Percentiles rank a stretch among this genome's conserved stretches.
These are phyloP conservation scores for Bifiguratus adelaidae DNA, from an alignment of 192 early-diverging fungal genomes.

Conservation along the genomic window DNA sequence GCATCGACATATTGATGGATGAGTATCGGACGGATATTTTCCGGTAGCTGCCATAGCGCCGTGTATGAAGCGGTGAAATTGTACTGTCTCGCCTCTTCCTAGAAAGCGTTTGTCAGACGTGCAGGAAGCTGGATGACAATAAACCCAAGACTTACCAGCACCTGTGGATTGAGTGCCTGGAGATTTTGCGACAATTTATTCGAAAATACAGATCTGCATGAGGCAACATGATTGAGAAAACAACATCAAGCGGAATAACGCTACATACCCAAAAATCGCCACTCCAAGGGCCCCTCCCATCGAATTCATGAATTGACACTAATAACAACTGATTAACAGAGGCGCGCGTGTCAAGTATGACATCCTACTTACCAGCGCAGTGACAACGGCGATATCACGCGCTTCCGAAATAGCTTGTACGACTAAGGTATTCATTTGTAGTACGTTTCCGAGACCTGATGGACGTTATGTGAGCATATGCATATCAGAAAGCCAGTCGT, in stretches of 20 bases:
- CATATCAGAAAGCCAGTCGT: background rate
- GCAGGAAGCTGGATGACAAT: background rate
- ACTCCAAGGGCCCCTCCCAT: slow-evolving; percentile 34
- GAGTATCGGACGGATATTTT: background rate
- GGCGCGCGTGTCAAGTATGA: no score
- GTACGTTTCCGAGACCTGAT: slow-evolving; percentile 40
- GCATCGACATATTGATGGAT: slow-evolving; percentile 6
- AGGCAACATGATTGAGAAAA: no score
- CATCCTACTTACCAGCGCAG: slow-evolving; percentile 24
- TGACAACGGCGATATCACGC: slow-evolving; percentile 35
- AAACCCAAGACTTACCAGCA: background rate
- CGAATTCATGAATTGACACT: slow-evolving; percentile 18
- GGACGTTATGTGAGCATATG: background rate
- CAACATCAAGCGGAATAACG: no score
- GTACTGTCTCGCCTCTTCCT: background rate
- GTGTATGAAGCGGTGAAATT: slow-evolving; percentile 2
- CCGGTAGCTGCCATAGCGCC: background rate
- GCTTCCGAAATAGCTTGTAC: slow-evolving; percentile 26
- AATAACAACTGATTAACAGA: background rate
- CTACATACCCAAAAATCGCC: slow-evolving; percentile 26
- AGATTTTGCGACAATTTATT: background rate
- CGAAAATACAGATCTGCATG: no score
- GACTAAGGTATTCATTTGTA: slow-evolving; percentile 34
- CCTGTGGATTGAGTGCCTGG: background rate
- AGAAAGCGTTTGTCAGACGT: background rate